These are phyloP conservation scores for Sequoiadendron giganteum DNA, from an alignment of 75 land plant species.

Conservation along the genomic window DNA sequence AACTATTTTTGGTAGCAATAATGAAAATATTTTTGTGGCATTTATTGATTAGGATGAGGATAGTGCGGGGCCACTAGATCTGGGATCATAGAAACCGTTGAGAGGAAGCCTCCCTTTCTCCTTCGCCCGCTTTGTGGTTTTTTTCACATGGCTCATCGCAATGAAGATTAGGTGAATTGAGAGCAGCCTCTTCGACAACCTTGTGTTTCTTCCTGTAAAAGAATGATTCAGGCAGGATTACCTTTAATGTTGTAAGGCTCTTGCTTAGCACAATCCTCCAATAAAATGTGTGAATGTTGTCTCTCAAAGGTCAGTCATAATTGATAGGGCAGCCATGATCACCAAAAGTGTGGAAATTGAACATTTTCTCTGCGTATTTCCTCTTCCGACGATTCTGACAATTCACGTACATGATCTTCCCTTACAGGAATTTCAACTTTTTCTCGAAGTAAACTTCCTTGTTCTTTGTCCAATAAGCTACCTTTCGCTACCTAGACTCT, in stretches of 20 bases:
- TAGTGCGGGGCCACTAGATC: too few species aligned
- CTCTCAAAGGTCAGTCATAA: conserved; percentile 61
- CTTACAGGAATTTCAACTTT: not conserved
- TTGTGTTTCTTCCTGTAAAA: conserved; percentile 54
- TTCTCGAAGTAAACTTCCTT: not conserved
- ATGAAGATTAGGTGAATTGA: conserved; percentile 36
- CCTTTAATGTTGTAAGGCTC: conserved; percentile 30
- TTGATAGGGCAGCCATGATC: conserved; percentile 67
- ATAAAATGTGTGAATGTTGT: conserved; percentile 63
- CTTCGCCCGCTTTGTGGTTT: too few species aligned
- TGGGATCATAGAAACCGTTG: too few species aligned
- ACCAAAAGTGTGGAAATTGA: conserved; percentile 66
- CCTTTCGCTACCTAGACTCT: too few species aligned
- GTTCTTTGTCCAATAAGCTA: too few species aligned
- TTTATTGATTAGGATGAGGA: too few species aligned
- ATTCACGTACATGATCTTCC: not conserved
- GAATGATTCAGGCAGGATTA: conserved; percentile 58
- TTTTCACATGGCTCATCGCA: too few species aligned
- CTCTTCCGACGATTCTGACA: conserved; percentile 39
- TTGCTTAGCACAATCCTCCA: conserved; percentile 45
- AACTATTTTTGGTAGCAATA: too few species aligned
- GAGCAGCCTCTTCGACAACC: conserved; percentile 70
- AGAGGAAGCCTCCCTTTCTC: too few species aligned
- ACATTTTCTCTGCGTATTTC: conserved; percentile 60
- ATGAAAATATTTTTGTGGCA: too few species aligned